phyloP scores from a whole-genome alignment of 2,329 filamentous ascomycete genomes.

The Metarhizium guizhouense region DNA sequence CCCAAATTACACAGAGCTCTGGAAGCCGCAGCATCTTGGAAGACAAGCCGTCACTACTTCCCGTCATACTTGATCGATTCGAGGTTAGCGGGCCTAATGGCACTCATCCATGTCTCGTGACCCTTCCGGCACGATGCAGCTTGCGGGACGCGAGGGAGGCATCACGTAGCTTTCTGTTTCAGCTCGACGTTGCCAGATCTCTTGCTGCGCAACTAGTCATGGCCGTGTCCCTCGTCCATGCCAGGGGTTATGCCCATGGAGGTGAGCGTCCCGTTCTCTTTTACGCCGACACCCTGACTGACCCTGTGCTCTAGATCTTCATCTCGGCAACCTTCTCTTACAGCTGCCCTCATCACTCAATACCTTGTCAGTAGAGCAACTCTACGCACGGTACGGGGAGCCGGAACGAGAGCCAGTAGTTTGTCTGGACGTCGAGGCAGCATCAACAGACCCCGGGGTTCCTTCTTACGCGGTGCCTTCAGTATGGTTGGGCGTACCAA shows the following conservation, averaged over 20 bases:
- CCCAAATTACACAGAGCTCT: constrained; percentile 3
- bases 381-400: constrained; percentile 16
- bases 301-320: constrained; percentile 15
- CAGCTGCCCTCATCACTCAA: constrained; percentile 12
- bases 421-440: constrained; percentile 9
- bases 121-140: constrained; percentile 16
- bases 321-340: constrained; percentile 25
- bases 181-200: constrained; percentile 17
- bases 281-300: neutral
- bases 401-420: constrained; percentile 15
- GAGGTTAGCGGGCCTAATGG: constrained; percentile 18
- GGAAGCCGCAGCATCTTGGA: neutral
- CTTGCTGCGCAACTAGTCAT: constrained; percentile 19
- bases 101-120: constrained; percentile 19
- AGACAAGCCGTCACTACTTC: constrained; percentile 7
- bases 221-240: constrained; percentile 20
- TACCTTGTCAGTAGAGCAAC: constrained; percentile 13
- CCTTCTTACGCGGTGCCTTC: constrained; percentile 20
- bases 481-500: constrained; percentile 24
- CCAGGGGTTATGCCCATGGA: constrained; percentile 22
- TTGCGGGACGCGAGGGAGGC: constrained; percentile 13
- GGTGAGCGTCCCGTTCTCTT: constrained; percentile 6
- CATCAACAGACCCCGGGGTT: constrained; percentile 12
- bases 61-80: constrained; percentile 16
- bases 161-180: constrained; percentile 12